Base-by-base conservation (phyloP, 1,284 basidiomycete genomes). In the Abortiporus biennis region DNA sequence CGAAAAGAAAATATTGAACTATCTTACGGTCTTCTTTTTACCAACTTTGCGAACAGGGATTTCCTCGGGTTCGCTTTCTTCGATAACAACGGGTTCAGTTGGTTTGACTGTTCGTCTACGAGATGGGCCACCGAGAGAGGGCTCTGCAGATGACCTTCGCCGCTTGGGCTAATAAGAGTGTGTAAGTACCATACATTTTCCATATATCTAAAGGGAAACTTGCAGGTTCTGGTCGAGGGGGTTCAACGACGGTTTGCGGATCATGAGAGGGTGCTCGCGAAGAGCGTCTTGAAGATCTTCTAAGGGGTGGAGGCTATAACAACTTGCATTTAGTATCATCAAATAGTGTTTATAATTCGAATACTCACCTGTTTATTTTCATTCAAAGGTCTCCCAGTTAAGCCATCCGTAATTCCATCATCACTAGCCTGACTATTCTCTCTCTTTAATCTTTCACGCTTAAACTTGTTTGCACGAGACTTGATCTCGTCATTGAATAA, bases 401-500 rank as follows among this genome's bases (percentile, higher is more conserved):
- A 51, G 20, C 86, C 88, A 59, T 91, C 83, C 31, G 68, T 77
- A 45, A 91, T 90, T 3, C 87, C 87, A 47, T 86, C 79, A 44
- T 86, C 81, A 54, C 85, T 89, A 3, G 87, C 78, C 44, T 74
- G 59, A 48, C 84, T 82, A 49, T 79, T 78, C 58, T 80, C 74
- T 54, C 72, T 73, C 64, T 79, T 76, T 40, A 80, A 48, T 34
- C 79, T 68, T 48, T 89, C 80, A 50, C 76, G 81, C 58, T 77
- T 78, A 41, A 85, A 64, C 52, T 79, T 81, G 15, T 63, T 58
- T 4, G 75, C 69, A 43, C 76, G 76, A 6, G 80, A 67, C 53
- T 76, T 79, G 52, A 97, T 76, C 61, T 90, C 72, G 25, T 81
- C 71, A 46, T 91, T 79, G 64, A 93, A 98, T 3, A 84, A 66